Evolutionary conservation across 495 filamentous ascomycete species (phyloP).

Genomic region (Penicillium parvum): DNA sequence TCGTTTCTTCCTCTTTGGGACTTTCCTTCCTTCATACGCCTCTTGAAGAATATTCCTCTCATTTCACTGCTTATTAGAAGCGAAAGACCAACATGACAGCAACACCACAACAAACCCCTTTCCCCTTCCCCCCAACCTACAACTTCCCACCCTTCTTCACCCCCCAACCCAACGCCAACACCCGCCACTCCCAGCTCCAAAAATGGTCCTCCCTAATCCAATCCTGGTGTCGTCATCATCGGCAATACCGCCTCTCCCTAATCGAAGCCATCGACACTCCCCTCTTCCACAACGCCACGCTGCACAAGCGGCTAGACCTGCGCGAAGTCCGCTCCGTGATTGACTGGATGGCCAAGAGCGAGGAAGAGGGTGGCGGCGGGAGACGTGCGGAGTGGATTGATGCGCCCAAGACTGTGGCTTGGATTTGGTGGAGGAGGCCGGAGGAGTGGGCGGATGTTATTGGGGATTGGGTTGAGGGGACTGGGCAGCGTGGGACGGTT

Average conservation of each 20-base stretch:
- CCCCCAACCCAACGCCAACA: conserved; percentile 70
- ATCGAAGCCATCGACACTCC: conserved; percentile 55
- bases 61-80: too few relatives aligned
- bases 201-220: conserved; percentile 87
- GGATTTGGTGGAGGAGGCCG: conserved; percentile 64
- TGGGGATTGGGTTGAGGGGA: conserved; percentile 63
- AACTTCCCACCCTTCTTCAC: conserved; percentile 57
- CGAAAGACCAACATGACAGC: conserved; percentile 11
- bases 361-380: conserved; percentile 54
- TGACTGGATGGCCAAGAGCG: conserved; percentile 64
- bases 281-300: conserved; percentile 51
- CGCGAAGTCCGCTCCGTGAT: conserved; percentile 64
- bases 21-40: too few relatives aligned
- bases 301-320: conserved; percentile 53
- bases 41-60: too few relatives aligned
- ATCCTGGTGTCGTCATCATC: conserved; percentile 74
- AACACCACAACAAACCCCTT: conserved; percentile 19
- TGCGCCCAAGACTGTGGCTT: conserved; percentile 41
- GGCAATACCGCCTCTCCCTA: conserved; percentile 65
- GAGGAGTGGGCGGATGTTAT: conserved; percentile 71
- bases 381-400: conserved; percentile 65
- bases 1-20: background rate
- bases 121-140: conserved; percentile 43
- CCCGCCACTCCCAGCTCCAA: conserved; percentile 68
- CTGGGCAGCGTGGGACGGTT: conserved; percentile 68